A percentile compares a stretch with the other conserved stretches of the same genome.
Conservation (phyloP, 331 rosid genomes). For the Rhamnella rubrinervis region DNA sequence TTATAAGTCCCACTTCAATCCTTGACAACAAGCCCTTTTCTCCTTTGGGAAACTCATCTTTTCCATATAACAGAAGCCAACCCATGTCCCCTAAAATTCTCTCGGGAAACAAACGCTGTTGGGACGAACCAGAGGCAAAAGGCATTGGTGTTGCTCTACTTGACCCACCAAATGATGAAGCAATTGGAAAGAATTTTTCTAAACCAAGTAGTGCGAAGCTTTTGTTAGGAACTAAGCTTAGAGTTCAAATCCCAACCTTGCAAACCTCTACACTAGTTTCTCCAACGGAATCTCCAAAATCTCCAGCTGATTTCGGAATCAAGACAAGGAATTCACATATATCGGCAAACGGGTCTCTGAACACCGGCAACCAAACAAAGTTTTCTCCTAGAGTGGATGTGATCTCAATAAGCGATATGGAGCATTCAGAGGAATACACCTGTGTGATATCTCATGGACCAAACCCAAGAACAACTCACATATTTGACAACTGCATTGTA, state of each 20-base stretch:
- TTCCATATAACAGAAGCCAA: constrained; percentile 33
- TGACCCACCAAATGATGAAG: constrained; percentile 41
- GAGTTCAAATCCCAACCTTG: constrained; percentile 57
- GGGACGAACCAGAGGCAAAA: constrained; percentile 39
- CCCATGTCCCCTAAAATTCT: constrained; percentile 27
- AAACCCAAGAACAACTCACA: constrained; percentile 75
- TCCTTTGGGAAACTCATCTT: constrained; percentile 36
- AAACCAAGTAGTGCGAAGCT: constrained; percentile 34
- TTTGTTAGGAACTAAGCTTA: constrained; percentile 60
- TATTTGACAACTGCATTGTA: constrained; percentile 68
- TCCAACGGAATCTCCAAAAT: constrained; percentile 22
- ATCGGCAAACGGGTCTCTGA: constrained; percentile 23
- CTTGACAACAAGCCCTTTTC: constrained; percentile 57
- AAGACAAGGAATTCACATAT: constrained; percentile 22
- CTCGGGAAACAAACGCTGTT: constrained; percentile 35
- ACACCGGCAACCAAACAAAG: constrained; percentile 30
- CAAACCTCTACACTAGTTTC: constrained; percentile 13
- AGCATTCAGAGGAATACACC: constrained; percentile 79
- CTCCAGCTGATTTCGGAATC: constrained; percentile 28
- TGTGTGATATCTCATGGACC: constrained; percentile 79
- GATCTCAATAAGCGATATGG: constrained; percentile 68
- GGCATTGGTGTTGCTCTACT: constrained; percentile 67
- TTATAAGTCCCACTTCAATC: constrained; percentile 72
- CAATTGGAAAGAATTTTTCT: constrained; percentile 10
- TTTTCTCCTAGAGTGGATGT: constrained; percentile 26